Conservation (phyloP, 805 yeast genomes). For the Schizosaccharomyces cryophilus region DNA sequence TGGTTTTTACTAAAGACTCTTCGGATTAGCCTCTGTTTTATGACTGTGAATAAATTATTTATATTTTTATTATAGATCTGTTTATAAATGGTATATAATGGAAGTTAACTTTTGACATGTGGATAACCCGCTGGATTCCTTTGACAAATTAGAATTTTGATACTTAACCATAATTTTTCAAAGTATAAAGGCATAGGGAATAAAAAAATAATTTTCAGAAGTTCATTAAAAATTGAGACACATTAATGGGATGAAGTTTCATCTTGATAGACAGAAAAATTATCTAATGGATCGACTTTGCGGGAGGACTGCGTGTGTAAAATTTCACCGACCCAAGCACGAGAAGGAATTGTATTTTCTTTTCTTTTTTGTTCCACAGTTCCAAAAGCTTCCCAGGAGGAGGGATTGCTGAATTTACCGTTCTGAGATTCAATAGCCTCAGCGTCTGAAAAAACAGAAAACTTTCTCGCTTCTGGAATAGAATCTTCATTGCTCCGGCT, state of each 20-base stretch:
- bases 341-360: background rate
- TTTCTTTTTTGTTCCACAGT: background rate
- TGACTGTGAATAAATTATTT: background rate
- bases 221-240: no score
- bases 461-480: background rate
- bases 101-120: background rate
- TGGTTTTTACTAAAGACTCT: background rate
- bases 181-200: no score
- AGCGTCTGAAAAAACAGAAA: background rate
- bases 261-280: background rate
- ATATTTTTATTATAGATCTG: background rate
- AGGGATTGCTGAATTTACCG: background rate
- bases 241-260: background rate
- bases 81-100: background rate
- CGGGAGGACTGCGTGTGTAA: background rate
- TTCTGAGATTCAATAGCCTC: background rate
- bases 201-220: no score
- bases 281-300: background rate
- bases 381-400: background rate
- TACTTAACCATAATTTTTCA: no score
- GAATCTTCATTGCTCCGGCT: background rate
- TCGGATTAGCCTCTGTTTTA: background rate
- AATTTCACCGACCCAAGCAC: slow-evolving; percentile 3
- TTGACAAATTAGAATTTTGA: no score
- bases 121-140: no score